Evolutionary conservation across 495 filamentous ascomycete genomes (phyloP).

Genomic region (Neurospora sp.): DNA sequence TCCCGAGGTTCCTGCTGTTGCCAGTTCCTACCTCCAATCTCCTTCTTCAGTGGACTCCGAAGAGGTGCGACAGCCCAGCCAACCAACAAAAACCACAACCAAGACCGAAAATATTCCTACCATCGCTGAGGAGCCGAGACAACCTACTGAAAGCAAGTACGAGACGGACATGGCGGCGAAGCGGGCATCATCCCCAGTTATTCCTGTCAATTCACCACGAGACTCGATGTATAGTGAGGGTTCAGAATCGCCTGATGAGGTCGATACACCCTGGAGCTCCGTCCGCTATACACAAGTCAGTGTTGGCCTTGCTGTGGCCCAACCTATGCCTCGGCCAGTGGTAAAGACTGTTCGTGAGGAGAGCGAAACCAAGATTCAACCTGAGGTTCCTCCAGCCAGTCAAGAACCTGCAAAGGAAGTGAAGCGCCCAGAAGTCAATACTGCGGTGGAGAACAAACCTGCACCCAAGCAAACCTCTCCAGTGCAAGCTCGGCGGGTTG

Average conservation of each 20-base stretch:
- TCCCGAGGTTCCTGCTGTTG: constrained; percentile 33
- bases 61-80: constrained; percentile 17
- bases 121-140: constrained; percentile 21
- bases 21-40: constrained; percentile 18
- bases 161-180: constrained; percentile 16
- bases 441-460: background rate
- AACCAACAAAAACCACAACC: constrained; percentile 23
- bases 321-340: background rate
- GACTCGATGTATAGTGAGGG: background rate
- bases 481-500: constrained; percentile 41
- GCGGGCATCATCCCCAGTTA: constrained; percentile 29
- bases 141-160: background rate
- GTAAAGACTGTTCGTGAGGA: background rate
- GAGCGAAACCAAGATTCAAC: background rate
- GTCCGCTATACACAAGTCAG: constrained; percentile 30
- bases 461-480: constrained; percentile 11
- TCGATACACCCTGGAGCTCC: constrained; percentile 29
- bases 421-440: background rate
- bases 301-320: constrained; percentile 20
- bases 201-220: constrained; percentile 8
- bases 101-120: constrained; percentile 29
- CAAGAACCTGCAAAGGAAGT: constrained; percentile 2
- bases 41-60: constrained; percentile 8
- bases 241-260: constrained; percentile 17
- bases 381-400: background rate